phyloP scores from a whole-genome alignment of 805 yeast genomes.

The Starmerella geochares region DNA sequence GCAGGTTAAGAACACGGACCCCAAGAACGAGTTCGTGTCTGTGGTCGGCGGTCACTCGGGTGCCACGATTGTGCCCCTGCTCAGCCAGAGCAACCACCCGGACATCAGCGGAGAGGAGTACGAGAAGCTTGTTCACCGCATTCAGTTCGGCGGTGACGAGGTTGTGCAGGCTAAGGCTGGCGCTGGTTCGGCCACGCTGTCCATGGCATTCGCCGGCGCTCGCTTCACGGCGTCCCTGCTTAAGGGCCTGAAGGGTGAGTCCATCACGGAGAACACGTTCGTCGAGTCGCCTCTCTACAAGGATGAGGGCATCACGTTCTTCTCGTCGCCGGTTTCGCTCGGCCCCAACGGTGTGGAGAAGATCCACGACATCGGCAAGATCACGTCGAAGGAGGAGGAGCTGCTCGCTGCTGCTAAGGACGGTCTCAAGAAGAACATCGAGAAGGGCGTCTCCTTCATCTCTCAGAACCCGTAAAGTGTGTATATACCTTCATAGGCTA shows the following conservation, averaged over 20 bases:
- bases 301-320: slow-evolving; percentile 89
- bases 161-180: slow-evolving; percentile 90
- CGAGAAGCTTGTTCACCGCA: slow-evolving; percentile 65
- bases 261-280: slow-evolving; percentile 44
- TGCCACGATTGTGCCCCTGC: slow-evolving; percentile 85
- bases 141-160: slow-evolving; percentile 95
- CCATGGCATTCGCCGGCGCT: slow-evolving; percentile 90
- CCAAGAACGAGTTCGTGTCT: slow-evolving; percentile 63
- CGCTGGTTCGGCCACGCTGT: slow-evolving; percentile 85
- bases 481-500: neutral
- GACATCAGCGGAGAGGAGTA: slow-evolving; percentile 54
- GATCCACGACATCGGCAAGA: slow-evolving; percentile 68
- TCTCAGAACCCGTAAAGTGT: slow-evolving; percentile 32
- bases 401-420: slow-evolving; percentile 73
- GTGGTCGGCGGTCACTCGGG: slow-evolving; percentile 98
- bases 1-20: slow-evolving; percentile 59
- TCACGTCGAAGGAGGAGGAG: slow-evolving; percentile 73
- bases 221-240: slow-evolving; percentile 51
- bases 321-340: slow-evolving; percentile 87
- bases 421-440: slow-evolving; percentile 76
- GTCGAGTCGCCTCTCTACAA: slow-evolving; percentile 68
- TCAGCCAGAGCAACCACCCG: slow-evolving; percentile 62
- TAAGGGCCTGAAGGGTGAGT: slow-evolving; percentile 37
- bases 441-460: slow-evolving; percentile 83
- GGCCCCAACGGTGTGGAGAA: slow-evolving; percentile 83